Conservation (phyloP, 208 protist genomes). For the Hexamita inflata region DNA sequence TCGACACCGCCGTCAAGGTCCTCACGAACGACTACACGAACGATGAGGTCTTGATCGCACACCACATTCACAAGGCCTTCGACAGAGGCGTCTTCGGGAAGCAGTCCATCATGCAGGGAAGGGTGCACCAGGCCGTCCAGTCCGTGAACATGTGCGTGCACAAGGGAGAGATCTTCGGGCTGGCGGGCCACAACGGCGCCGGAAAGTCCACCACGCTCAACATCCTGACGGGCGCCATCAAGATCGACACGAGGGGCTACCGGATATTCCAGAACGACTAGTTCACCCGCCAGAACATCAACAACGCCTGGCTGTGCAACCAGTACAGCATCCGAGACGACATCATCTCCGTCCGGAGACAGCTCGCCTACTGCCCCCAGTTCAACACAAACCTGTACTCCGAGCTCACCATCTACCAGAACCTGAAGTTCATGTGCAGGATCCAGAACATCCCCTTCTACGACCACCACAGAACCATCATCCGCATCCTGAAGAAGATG, state of each 20-base stretch:
- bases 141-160: background rate
- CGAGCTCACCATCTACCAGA: background rate
- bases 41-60: too few relatives aligned
- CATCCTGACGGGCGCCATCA: background rate
- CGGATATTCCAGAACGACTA: background rate
- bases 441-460: conserved; percentile 2
- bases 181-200: conserved; percentile 25
- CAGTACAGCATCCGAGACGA: background rate
- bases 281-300: background rate
- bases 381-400: conserved; percentile 14
- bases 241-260: background rate
- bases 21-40: too few relatives aligned
- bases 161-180: conserved; percentile 28
- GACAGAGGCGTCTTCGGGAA: too few relatives aligned
- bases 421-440: conserved; percentile 1
- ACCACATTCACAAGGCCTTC: too few relatives aligned
- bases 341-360: conserved; percentile 1
- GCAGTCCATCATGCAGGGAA: too few relatives aligned
- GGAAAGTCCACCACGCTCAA: conserved; percentile 8
- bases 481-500: background rate
- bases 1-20: too few relatives aligned
- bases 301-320: background rate
- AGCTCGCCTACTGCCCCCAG: background rate
- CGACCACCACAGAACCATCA: background rate
- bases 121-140: background rate